Evolutionary conservation across 306 rosid species (phyloP).

Genomic region (Glycine soja): DNA sequence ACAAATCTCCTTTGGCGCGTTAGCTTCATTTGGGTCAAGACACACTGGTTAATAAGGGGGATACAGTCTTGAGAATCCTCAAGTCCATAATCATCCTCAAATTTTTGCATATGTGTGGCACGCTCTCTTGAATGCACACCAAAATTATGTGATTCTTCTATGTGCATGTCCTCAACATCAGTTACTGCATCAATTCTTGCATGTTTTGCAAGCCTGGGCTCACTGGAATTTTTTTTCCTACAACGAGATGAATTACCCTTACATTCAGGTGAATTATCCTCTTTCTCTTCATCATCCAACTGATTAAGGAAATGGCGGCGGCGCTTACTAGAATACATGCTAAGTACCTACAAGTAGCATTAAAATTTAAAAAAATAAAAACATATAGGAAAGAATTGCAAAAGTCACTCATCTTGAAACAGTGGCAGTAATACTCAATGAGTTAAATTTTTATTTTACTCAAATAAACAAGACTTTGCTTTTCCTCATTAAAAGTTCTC

Average conservation of each 20-base stretch:
- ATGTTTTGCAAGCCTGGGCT: conserved; percentile 57
- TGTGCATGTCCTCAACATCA: conserved; percentile 48
- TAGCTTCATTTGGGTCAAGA: conserved; percentile 65
- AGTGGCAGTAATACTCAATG: conserved; percentile 28
- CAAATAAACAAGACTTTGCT: neutral
- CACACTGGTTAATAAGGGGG: conserved; percentile 56
- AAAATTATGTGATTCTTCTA: conserved; percentile 53
- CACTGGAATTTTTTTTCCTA: conserved; percentile 51
- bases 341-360: conserved; percentile 75
- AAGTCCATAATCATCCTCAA: conserved; percentile 45
- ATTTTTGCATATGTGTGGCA: conserved; percentile 47
- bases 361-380: neutral
- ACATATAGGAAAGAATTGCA: conserved; percentile 19
- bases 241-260: conserved; percentile 52
- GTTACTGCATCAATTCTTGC: conserved; percentile 55
- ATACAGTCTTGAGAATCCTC: conserved; percentile 46
- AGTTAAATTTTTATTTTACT: conserved; percentile 1
- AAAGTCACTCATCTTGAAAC: conserved; percentile 31
- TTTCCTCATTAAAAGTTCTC: conserved; percentile 5
- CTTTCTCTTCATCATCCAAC: conserved; percentile 53
- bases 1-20: conserved; percentile 72
- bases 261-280: conserved; percentile 41
- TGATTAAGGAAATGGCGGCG: conserved; percentile 62
- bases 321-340: conserved; percentile 67
- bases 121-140: conserved; percentile 52